These are phyloP conservation scores for Fusarium udum DNA, from an alignment of 2,329 filamentous ascomycete species.

Conservation along the genomic window DNA sequence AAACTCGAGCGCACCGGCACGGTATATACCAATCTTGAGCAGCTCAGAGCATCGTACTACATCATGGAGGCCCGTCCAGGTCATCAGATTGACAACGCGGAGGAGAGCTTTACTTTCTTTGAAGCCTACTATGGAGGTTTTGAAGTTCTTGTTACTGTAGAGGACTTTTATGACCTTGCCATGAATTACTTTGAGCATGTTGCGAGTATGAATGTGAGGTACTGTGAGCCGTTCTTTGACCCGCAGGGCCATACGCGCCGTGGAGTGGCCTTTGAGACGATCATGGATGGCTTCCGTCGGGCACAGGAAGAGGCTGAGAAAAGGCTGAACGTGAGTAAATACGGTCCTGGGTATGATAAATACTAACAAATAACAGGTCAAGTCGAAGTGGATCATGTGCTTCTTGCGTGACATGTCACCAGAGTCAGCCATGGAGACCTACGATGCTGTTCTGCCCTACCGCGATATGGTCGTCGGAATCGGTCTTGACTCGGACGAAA, in stretches of 20 bases:
- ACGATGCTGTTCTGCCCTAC: constrained; percentile 53
- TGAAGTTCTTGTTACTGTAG: constrained; percentile 70
- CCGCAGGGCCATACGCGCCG: constrained; percentile 76
- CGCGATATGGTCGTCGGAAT: constrained; percentile 54
- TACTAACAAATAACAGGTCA: background rate
- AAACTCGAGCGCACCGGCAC: constrained; percentile 19
- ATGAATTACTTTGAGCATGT: constrained; percentile 75
- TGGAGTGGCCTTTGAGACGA: constrained; percentile 67
- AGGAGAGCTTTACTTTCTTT: constrained; percentile 59
- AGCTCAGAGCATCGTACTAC: constrained; percentile 17
- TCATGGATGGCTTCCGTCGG: constrained; percentile 68
- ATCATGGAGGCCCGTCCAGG: constrained; percentile 44
- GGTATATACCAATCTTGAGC: constrained; percentile 2
- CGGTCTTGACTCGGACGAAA: constrained; percentile 58
- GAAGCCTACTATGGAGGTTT: constrained; percentile 82
- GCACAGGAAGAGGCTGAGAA: constrained; percentile 65
- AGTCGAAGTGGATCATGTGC: constrained; percentile 72
- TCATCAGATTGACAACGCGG: constrained; percentile 21
- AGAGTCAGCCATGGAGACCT: constrained; percentile 74
- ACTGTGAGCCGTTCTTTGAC: constrained; percentile 83
- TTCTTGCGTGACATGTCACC: constrained; percentile 74
- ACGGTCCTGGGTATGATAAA: accelerated
- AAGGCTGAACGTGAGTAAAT: background rate
- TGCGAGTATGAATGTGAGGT: constrained; percentile 69
- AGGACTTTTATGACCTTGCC: constrained; percentile 76